Evolutionary conservation across 148 eudicot genomes (phyloP), one percentile per base, ranked within the genome.

Genomic region (Suaeda aralocaspica): DNA sequence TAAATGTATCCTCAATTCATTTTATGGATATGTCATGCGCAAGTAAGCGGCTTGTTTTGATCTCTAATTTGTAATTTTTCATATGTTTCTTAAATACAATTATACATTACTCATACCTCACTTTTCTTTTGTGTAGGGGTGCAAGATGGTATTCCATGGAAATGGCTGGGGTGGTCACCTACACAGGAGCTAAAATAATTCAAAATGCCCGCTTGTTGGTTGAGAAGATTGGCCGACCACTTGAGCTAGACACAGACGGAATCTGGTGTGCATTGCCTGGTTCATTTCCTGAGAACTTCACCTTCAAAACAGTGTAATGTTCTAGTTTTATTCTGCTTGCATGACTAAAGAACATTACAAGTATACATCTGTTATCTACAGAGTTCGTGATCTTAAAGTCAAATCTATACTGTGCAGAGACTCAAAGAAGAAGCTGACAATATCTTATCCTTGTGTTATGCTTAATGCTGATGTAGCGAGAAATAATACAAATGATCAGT

Each of bases 101-200:
- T 48, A 67, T 51, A 44, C 50, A 26, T 64, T 62, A 36, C 33
- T 56, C 8, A 49, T 42, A 9, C 13, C 26, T 3, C 45, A 19
- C 21, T 15, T 9, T 26, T 31, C 44, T 41, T 3, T 45, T 52
- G 24, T 31, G 39, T 65, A 94, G 99, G 82, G 99, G 99, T 83
- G 99, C 99, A 63, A 83, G 99, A 79, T 94, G 99, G 99, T 94
- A 91, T 72, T 94, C 99, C 34, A 94, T 94, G 99, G 99, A 94
- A 86, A 94, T 94, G 99, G 99, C 99, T 73, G 99, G 99, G 58
- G 97, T 91, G 58, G 99, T 94, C 46, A 94, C 99, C 34, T 94
- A 94, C 71, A 94, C 99, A 33, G 99, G 99, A 39, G 99, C 99
- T 53, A 91, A 94, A 85, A 94, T 94, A 4, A 94, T 94, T 67